Evolutionary conservation across 1,139 yeast species (phyloP).

Genomic region (Ogataea hybrid): DNA sequence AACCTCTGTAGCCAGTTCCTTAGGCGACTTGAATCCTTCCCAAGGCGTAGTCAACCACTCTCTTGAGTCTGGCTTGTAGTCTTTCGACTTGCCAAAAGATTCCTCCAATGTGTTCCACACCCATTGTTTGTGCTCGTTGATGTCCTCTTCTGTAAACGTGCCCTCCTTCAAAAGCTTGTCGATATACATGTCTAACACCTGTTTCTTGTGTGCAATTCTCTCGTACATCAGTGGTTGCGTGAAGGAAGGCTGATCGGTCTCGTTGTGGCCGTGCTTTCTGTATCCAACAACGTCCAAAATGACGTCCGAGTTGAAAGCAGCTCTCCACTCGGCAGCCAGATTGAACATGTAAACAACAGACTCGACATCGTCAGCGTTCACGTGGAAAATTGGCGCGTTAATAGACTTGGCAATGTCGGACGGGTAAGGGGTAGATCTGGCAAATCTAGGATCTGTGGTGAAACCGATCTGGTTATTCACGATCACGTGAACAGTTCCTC

Average conservation of each 20-base stretch:
- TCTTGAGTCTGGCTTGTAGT: conserved; percentile 86
- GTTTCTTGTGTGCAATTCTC: conserved; percentile 82
- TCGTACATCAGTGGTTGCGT: conserved; percentile 98
- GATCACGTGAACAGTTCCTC: conserved; percentile 96
- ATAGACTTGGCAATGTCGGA: conserved; percentile 95
- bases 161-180: conserved; percentile 81
- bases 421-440: conserved; percentile 97
- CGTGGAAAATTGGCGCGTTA: conserved; percentile 99
- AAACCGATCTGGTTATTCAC: conserved; percentile 99
- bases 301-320: conserved; percentile 93
- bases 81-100: conserved; percentile 82
- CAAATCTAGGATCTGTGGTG: conserved; percentile 97
- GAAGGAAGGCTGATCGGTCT: conserved; percentile 98
- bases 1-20: conserved; percentile 92
- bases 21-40: conserved; percentile 98
- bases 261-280: conserved; percentile 99
- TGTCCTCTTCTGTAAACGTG: conserved; percentile 83
- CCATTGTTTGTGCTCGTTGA: conserved; percentile 96
- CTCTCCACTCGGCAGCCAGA: conserved; percentile 98
- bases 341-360: conserved; percentile 90
- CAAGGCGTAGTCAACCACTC: conserved; percentile 99
- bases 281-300: conserved; percentile 97
- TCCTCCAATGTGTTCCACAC: conserved; percentile 95
- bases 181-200: conserved; percentile 83
- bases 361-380: conserved; percentile 96